Conservation (phyloP, 176 grass and related monocot genomes). For the Avena sativa region DNA sequence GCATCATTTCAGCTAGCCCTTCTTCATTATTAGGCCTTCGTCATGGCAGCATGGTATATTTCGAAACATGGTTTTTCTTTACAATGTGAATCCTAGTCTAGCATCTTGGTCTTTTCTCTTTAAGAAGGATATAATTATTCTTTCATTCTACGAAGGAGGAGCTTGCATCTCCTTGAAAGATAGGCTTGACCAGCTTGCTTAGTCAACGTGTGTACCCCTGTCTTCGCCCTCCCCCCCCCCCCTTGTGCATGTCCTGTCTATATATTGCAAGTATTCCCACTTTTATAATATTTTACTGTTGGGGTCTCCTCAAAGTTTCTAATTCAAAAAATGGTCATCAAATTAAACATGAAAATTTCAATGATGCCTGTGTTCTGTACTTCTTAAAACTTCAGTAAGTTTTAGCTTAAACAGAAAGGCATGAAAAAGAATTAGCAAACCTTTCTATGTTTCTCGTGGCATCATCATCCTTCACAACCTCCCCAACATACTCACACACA, state of each 20-base stretch:
- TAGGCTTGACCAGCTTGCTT: no score
- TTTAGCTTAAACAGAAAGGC: neutral
- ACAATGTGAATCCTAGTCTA: neutral
- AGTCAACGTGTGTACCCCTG: no score
- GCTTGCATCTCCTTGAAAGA: neutral
- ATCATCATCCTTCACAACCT: constrained; percentile 68
- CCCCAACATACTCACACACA: constrained; percentile 91
- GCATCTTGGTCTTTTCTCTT: neutral
- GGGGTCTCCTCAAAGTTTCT: neutral
- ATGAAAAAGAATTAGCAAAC: constrained; percentile 51
- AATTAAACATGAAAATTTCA: constrained; percentile 2
- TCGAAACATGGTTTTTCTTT: no score
- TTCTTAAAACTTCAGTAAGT: neutral
- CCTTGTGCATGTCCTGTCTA: neutral
- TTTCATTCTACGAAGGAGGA: neutral
- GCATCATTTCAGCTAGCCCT: neutral
- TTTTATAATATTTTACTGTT: neutral
- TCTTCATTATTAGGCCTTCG: neutral
- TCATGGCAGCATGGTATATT: neutral
- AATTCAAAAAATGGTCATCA: neutral
- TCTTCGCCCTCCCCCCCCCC: no score
- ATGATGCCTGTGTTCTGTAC: neutral
- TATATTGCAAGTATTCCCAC: neutral
- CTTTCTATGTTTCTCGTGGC: constrained; percentile 54
- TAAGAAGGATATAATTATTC: neutral